Evolutionary conservation across 371 early-diverging fungal genomes (phyloP).

Genomic region (Apophysomyces variabilis): DNA sequence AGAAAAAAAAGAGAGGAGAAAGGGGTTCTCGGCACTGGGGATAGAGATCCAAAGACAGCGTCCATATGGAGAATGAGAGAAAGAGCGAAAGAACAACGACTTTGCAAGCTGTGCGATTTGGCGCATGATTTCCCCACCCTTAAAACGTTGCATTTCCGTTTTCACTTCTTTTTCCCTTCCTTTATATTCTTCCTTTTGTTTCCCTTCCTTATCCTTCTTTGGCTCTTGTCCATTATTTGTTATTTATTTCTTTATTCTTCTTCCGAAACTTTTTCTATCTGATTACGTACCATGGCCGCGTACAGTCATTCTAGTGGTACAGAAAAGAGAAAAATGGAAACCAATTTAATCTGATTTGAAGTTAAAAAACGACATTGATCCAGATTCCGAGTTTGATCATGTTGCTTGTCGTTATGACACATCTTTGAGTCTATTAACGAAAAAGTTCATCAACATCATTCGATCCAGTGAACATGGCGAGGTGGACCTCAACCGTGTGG

Average conservation of each 20-base stretch:
- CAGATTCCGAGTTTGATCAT: slow-evolving; percentile 24
- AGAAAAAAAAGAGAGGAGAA: not conserved
- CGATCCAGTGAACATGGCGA: slow-evolving; percentile 51
- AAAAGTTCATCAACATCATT: slow-evolving; percentile 62
- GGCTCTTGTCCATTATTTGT: not conserved
- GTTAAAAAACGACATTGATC: too few species aligned
- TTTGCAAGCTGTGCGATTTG: slow-evolving; percentile 23
- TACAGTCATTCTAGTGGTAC: slow-evolving; percentile 12
- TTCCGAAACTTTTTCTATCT: not conserved
- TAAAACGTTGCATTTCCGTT: not conserved
- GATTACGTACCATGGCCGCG: not conserved
- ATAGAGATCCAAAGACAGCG: not conserved
- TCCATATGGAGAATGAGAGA: not conserved
- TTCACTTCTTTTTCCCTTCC: not conserved
- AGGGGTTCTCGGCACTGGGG: not conserved
- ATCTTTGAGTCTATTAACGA: slow-evolving; percentile 65
- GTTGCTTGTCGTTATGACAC: slow-evolving; percentile 18
- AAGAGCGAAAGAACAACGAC: slow-evolving; percentile 19
- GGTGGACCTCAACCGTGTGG: slow-evolving; percentile 66
- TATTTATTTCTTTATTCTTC: slow-evolving; percentile 1
- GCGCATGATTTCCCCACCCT: slow-evolving; percentile 16
- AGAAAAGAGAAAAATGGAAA: not conserved
- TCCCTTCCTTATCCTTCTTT: not conserved
- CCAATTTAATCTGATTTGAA: too few species aligned
- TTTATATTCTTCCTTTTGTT: not conserved